phyloP scores from a whole-genome alignment of 2,329 filamentous ascomycete genomes.

The Ophiocordyceps unilateralis region DNA sequence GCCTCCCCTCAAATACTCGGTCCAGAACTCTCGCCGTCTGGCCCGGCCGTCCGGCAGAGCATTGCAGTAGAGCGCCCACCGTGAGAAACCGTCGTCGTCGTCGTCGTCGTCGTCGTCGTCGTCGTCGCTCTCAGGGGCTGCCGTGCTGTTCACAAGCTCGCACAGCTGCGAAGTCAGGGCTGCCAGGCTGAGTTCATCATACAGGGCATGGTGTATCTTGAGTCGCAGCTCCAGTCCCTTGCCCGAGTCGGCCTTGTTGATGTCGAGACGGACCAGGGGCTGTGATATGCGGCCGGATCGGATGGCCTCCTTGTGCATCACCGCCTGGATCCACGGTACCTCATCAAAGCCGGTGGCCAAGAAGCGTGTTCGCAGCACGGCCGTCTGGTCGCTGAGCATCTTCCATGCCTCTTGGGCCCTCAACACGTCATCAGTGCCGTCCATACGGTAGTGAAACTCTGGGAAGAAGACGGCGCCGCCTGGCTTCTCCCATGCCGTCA shows the following conservation, averaged over 20 bases:
- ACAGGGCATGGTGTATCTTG: constrained; percentile 69
- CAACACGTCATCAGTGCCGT: constrained; percentile 16
- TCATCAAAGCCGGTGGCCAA: constrained; percentile 27
- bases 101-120: neutral
- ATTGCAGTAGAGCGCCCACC: constrained; percentile 12
- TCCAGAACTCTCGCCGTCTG: constrained; percentile 22
- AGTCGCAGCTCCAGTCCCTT: constrained; percentile 24
- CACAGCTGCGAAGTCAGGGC: constrained; percentile 31
- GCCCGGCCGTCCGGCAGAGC: constrained; percentile 1
- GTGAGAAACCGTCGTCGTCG: constrained; percentile 2
- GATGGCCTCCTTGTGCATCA: constrained; percentile 19
- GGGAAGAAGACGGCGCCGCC: constrained; percentile 55
- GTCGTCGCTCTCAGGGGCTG: neutral
- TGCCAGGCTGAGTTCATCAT: constrained; percentile 68
- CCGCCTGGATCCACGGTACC: constrained; percentile 45
- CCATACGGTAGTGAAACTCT: constrained; percentile 45
- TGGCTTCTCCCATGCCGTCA: constrained; percentile 57
- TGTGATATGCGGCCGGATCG: neutral
- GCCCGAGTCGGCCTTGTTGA: constrained; percentile 2
- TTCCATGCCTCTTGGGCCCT: constrained; percentile 44
- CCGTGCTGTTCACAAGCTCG: constrained; percentile 5
- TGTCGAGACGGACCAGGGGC: constrained; percentile 10
- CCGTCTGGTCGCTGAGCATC: constrained; percentile 31
- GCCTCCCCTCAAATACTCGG: constrained; percentile 15
- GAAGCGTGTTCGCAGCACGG: constrained; percentile 56